Evolutionary conservation across 1,284 basidiomycete species (phyloP).

Genomic region (Fomitopsis palustris): DNA sequence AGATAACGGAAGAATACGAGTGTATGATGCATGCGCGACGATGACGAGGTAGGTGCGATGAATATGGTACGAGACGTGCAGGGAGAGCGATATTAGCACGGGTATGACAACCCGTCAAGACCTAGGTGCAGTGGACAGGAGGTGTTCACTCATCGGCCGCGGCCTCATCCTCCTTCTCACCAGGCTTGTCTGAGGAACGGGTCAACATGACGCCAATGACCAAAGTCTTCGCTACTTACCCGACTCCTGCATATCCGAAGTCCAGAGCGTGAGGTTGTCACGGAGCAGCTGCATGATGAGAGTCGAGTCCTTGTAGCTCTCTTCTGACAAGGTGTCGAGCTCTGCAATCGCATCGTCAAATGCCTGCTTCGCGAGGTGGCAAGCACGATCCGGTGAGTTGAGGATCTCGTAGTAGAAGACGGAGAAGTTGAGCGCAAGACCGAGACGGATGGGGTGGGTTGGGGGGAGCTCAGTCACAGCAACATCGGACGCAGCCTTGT

Average conservation of each 20-base stretch:
- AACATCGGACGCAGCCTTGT: constrained; percentile 99
- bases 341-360: constrained; percentile 99
- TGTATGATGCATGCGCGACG: constrained; percentile 17
- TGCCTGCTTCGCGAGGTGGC: constrained; percentile 99
- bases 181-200: constrained; percentile 50
- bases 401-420: constrained; percentile 99
- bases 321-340: constrained; percentile 98
- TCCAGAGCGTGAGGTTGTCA: constrained; percentile 98
- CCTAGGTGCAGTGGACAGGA: constrained; percentile 6
- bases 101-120: background rate
- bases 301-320: constrained; percentile 99
- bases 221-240: constrained; percentile 43
- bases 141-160: constrained; percentile 27
- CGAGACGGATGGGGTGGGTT: constrained; percentile 98
- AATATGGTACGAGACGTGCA: constrained; percentile 22
- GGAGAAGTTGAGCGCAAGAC: constrained; percentile 99
- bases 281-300: constrained; percentile 99
- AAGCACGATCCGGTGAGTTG: constrained; percentile 98
- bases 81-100: constrained; percentile 18
- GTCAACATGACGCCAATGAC: background rate
- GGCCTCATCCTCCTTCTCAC: constrained; percentile 65
- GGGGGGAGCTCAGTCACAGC: constrained; percentile 97
- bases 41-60: constrained; percentile 16
- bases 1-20: constrained; percentile 12
- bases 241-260: constrained; percentile 93